A percentile compares a stretch with the other conserved stretches of the same genome.
phyloP scores from a whole-genome alignment of 768 basidiomycete species.

The Leccinum sublutescens region DNA sequence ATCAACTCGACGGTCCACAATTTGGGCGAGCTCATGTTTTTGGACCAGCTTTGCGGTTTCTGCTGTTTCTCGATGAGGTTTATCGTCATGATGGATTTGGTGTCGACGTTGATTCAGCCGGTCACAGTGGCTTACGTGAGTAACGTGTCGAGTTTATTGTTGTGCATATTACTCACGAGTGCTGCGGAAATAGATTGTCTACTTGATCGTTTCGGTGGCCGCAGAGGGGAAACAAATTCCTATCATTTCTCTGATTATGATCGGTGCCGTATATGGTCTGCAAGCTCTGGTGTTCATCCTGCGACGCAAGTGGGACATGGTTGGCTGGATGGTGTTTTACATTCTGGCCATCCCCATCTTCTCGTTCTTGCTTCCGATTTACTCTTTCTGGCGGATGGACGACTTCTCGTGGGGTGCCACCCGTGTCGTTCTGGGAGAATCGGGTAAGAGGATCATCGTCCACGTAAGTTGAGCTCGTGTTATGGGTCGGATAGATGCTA shows the following conservation, averaged over 20 bases:
- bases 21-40: slow-evolving; percentile 86
- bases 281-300: slow-evolving; percentile 91
- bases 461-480: slow-evolving; percentile 57
- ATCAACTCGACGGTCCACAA: slow-evolving; percentile 99
- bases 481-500: slow-evolving; percentile 5
- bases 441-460: slow-evolving; percentile 92
- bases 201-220: slow-evolving; percentile 79
- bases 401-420: slow-evolving; percentile 97
- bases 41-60: slow-evolving; percentile 92
- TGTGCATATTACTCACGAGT: slow-evolving; percentile 6
- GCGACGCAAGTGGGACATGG: slow-evolving; percentile 97
- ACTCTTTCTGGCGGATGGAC: slow-evolving; percentile 98
- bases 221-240: slow-evolving; percentile 69
- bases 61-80: slow-evolving; percentile 99
- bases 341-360: slow-evolving; percentile 92
- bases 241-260: slow-evolving; percentile 82
- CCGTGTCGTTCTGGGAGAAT: slow-evolving; percentile 89
- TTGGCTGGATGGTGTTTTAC: slow-evolving; percentile 97
- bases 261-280: slow-evolving; percentile 91
- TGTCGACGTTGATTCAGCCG: slow-evolving; percentile 83
- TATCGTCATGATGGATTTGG: slow-evolving; percentile 92
- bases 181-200: slow-evolving; percentile 59
- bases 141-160: slow-evolving; percentile 12
- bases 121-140: slow-evolving; percentile 88
- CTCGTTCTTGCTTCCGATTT: slow-evolving; percentile 89